phyloP scores from a whole-genome alignment of 2,329 filamentous ascomycete genomes.

The Alternaria arborescens region DNA sequence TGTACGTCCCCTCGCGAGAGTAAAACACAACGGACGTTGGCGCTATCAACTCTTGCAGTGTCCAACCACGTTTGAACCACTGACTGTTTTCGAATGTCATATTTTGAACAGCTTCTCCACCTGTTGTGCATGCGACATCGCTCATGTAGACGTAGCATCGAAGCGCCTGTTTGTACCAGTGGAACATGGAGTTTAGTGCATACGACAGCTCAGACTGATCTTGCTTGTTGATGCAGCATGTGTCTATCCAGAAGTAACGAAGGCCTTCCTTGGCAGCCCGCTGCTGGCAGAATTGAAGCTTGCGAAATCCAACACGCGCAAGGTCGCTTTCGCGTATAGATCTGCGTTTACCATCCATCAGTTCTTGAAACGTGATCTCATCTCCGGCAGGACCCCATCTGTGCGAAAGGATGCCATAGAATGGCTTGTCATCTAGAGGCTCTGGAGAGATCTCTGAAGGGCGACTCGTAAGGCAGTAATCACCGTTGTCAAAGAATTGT shows the following conservation, averaged over 20 bases:
- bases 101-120: neutral
- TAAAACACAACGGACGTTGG: neutral
- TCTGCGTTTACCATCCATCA: neutral
- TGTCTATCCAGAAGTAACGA: neutral
- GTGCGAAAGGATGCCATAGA: no score
- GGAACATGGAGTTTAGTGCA: neutral
- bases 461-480: no score
- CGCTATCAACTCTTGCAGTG: neutral
- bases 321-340: neutral
- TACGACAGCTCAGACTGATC: neutral
- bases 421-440: no score
- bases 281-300: neutral
- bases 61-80: neutral
- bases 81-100: neutral
- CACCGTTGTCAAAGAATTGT: no score
- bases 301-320: neutral
- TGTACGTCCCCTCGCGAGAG: neutral
- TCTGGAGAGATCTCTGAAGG: no score
- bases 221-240: neutral
- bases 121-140: neutral
- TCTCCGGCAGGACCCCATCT: no score
- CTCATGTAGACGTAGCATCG: neutral
- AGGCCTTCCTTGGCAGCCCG: neutral
- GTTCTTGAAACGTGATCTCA: no score
- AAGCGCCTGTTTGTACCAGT: neutral